Evolutionary conservation across 2,329 filamentous ascomycete genomes (phyloP).

Genomic region (Aspergillus niger): DNA sequence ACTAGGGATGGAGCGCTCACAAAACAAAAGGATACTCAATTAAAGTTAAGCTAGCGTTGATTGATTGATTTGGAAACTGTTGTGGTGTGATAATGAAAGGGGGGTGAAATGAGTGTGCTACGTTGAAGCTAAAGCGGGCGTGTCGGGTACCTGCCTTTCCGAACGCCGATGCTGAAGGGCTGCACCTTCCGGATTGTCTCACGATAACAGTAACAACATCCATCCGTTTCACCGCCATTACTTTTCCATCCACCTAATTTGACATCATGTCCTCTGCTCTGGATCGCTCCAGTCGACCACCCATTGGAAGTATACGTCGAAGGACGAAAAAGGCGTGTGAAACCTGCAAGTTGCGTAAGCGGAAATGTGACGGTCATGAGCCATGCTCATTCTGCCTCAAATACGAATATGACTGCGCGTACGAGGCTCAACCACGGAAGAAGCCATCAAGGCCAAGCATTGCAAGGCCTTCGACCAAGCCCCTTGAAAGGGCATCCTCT

Average conservation of each 20-base stretch:
- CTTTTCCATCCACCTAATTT: neutral
- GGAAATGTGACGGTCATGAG: constrained; percentile 17
- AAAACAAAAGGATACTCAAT: neutral
- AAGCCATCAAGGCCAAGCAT: neutral
- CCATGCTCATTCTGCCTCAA: constrained; percentile 10
- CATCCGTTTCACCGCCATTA: neutral
- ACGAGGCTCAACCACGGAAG: neutral
- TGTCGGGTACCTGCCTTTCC: neutral
- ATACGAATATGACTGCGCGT: constrained; percentile 15
- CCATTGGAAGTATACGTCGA: neutral
- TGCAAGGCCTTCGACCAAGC: neutral
- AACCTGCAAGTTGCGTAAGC: constrained; percentile 11
- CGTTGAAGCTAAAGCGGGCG: neutral
- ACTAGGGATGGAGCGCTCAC: neutral
- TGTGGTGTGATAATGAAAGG: too few species aligned
- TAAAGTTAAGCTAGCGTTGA: neutral
- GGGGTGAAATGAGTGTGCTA: too few species aligned
- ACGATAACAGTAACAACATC: neutral
- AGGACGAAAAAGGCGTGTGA: constrained; percentile 12
- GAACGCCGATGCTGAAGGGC: neutral
- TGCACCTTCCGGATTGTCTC: neutral
- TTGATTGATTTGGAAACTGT: too few species aligned
- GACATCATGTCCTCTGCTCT: neutral
- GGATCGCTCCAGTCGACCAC: neutral
- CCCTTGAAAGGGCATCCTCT: neutral